Conservation (phyloP, 306 rosid genomes). For the Casuarina equisetifolia region DNA sequence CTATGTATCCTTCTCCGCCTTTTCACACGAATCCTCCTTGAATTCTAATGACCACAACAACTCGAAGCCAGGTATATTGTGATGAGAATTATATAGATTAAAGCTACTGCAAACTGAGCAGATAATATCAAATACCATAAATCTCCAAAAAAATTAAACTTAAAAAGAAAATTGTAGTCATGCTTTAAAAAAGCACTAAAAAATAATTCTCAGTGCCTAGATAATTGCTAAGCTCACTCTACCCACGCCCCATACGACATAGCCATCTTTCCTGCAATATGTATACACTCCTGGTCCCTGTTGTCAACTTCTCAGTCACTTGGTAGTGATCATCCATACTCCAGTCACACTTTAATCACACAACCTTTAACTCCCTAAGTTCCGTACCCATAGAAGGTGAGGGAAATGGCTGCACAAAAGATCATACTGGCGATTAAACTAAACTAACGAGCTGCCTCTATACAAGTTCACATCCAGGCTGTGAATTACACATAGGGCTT, state of each 20-base stretch:
- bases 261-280: neutral
- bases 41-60: neutral
- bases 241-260: neutral
- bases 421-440: neutral
- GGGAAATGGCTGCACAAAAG: neutral
- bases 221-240: neutral
- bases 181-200: neutral
- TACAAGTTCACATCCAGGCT: no score
- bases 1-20: neutral
- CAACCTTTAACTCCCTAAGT: neutral
- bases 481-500: neutral
- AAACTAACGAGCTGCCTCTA: neutral
- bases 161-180: neutral
- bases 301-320: neutral
- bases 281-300: neutral
- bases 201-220: neutral
- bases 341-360: neutral
- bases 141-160: neutral
- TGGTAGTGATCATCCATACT: neutral
- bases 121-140: neutral
- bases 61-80: neutral
- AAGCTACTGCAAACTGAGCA: neutral
- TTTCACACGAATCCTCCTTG: neutral
- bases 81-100: neutral
- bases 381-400: neutral